Conservation (phyloP, 306 rosid species). For the Calophaca sinica region DNA sequence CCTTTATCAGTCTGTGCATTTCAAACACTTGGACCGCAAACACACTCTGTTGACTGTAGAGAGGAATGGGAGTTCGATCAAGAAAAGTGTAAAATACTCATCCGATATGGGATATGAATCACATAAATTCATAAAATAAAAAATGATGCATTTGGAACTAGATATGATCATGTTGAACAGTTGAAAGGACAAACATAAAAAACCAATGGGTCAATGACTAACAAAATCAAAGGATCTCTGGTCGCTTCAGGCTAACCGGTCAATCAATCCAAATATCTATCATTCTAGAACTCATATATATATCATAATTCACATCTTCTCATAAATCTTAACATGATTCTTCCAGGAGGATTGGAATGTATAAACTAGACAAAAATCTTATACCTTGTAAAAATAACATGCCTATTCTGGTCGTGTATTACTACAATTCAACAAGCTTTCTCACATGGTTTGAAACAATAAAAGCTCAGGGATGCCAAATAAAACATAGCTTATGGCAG, state of each 20-base stretch:
- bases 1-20: slow-evolving; percentile 80
- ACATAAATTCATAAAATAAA: slow-evolving; percentile 44
- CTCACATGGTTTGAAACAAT: slow-evolving; percentile 14
- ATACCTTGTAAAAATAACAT: slow-evolving; percentile 21
- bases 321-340: slow-evolving; percentile 27
- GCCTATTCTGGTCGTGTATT: neutral
- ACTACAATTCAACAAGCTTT: neutral
- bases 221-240: slow-evolving; percentile 30
- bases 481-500: slow-evolving; percentile 15
- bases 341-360: slow-evolving; percentile 20
- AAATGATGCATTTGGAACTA: slow-evolving; percentile 39
- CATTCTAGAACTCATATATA: neutral
- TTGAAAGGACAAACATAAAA: neutral
- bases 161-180: slow-evolving; percentile 31
- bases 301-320: slow-evolving; percentile 36
- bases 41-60: slow-evolving; percentile 82
- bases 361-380: slow-evolving; percentile 32
- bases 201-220: slow-evolving; percentile 36
- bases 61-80: slow-evolving; percentile 66
- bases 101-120: slow-evolving; percentile 35
- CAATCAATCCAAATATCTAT: no score
- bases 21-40: slow-evolving; percentile 83
- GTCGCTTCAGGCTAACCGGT: slow-evolving; percentile 11
- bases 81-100: slow-evolving; percentile 54
- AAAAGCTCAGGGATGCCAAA: slow-evolving; percentile 2